Evolutionary conservation across 768 basidiomycete genomes (phyloP), one percentile per base, ranked within the genome.

Genomic region (Auriculariales sp.): DNA sequence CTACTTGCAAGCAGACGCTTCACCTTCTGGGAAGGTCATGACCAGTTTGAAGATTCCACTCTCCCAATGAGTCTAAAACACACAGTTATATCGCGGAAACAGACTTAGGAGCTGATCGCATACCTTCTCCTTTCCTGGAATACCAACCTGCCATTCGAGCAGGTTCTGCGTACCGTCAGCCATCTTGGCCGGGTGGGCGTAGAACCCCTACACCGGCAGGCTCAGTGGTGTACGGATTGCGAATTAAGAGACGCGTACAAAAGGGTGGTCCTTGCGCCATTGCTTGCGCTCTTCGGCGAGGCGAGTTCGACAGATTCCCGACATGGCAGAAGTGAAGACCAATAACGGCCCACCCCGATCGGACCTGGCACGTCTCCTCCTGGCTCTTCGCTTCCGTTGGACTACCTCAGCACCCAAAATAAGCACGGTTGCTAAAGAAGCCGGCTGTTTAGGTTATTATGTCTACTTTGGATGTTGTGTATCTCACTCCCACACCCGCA

Each of bases 251-350:
- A n/a, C n/a, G n/a, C 89, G 68, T 66, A 97, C 95, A 58, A 94
- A 97, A 28, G 95, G 95, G 66, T 99, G 95, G 57, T 98, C 95
- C 66, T 93, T 98, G 52, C 95, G 70, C 95, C 95, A 99, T 60
- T 93, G 89, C 68, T 99, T 99, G 60, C 95, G 80, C 67, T 99
- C 95, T 66, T 98, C 95, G 27, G 91, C 78, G 14, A 99, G 74
- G 59, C 95, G 83, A 30, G 85, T 81, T 64, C 91, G 79, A 64
- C 91, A 93, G 55, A 97, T 94, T 53, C 90, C 91, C 48, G 89
- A 83, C 89, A 91, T 89, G 27, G 19, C 15, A 32, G 10, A 19
- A 15, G 10, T 49, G 47, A 14, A 46, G 25, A 46, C 14, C 14
- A 46, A n/a, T n/a, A n/a, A n/a, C n/a, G n/a, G n/a, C n/a, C n/a